A percentile compares a stretch with the other conserved stretches of the same genome.
These are phyloP conservation scores for Plasmodium relictum DNA, from an alignment of 169 alveolate species.

Conservation along the genomic window DNA sequence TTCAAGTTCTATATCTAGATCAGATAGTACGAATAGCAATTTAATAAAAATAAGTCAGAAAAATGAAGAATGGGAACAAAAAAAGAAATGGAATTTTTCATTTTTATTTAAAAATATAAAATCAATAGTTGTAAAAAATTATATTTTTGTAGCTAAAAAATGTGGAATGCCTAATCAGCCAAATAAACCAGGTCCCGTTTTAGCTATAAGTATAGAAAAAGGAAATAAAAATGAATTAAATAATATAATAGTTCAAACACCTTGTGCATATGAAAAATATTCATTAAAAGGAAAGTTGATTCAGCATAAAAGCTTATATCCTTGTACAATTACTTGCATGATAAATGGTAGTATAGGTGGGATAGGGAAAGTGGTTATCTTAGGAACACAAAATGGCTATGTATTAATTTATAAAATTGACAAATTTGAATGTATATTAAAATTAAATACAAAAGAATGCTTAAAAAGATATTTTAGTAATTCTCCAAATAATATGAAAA, in stretches of 20 bases:
- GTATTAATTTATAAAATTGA: constrained; percentile 79
- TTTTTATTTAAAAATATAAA: constrained; percentile 55
- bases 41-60: constrained; percentile 50
- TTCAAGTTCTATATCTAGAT: constrained; percentile 6
- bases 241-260: constrained; percentile 65
- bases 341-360: constrained; percentile 85
- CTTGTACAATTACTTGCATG: constrained; percentile 83
- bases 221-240: constrained; percentile 12
- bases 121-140: constrained; percentile 53
- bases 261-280: constrained; percentile 76
- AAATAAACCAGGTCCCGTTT: constrained; percentile 75
- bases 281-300: constrained; percentile 68
- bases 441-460: constrained; percentile 80
- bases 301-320: constrained; percentile 83
- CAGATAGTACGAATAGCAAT: constrained; percentile 45
- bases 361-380: constrained; percentile 81
- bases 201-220: constrained; percentile 66
- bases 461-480: constrained; percentile 21
- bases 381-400: constrained; percentile 86
- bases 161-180: constrained; percentile 77
- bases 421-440: constrained; percentile 81
- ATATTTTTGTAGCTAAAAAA: constrained; percentile 65
- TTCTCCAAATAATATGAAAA: neutral
- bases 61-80: constrained; percentile 64
- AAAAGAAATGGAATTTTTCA: constrained; percentile 73